Evolutionary conservation across 129 eudicot genomes (phyloP).

Genomic region (Cynara cardunculus): DNA sequence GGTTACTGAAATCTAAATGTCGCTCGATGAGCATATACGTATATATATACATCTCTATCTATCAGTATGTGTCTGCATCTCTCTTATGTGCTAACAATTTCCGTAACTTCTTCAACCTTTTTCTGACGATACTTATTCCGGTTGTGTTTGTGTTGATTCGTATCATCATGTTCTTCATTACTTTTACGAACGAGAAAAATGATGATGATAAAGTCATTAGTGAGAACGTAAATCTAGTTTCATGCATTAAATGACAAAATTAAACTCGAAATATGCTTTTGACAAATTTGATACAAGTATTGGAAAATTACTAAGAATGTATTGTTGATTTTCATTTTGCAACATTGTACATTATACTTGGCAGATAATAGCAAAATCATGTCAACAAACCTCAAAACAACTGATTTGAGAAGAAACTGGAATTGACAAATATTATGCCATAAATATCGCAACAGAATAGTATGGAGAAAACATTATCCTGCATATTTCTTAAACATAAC

Average conservation of each 20-base stretch:
- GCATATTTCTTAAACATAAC: neutral
- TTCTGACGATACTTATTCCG: neutral
- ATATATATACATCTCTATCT: neutral
- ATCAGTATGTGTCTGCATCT: neutral
- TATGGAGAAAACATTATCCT: neutral
- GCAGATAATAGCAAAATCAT: neutral
- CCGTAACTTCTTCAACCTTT: neutral
- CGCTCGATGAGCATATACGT: slow-evolving; percentile 10
- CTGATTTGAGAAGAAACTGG: neutral
- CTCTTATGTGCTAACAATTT: slow-evolving; percentile 1
- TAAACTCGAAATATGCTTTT: neutral
- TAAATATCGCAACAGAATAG: neutral
- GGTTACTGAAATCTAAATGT: slow-evolving; percentile 8
- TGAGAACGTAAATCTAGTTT: slow-evolving; percentile 14
- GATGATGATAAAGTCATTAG: slow-evolving; percentile 10
- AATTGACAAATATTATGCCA: neutral
- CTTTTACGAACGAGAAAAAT: neutral
- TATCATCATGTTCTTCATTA: slow-evolving; percentile 1
- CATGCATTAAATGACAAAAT: slow-evolving; percentile 12
- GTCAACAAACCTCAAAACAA: neutral
- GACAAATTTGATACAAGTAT: neutral
- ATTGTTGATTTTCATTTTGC: neutral
- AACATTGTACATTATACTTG: neutral
- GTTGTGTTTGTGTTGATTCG: neutral
- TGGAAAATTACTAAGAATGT: neutral